Conservation (phyloP, 2,329 filamentous ascomycete genomes). For the Pezicula carpinea region DNA sequence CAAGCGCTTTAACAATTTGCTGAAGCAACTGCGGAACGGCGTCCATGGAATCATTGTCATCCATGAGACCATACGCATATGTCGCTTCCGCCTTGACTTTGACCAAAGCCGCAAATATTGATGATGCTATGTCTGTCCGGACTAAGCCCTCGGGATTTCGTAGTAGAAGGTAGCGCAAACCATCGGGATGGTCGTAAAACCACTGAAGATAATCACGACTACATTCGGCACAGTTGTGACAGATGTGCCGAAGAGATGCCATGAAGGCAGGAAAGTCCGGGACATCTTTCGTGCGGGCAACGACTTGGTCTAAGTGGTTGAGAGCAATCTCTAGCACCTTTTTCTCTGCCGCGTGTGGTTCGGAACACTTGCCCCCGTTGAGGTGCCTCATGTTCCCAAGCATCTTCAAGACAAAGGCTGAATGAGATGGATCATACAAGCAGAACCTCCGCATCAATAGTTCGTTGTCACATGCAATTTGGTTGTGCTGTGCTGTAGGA, state of each 20-base stretch:
- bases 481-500: conserved; percentile 42
- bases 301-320: conserved; percentile 70
- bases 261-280: conserved; percentile 57
- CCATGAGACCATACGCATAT: conserved; percentile 38
- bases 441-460: conserved; percentile 71
- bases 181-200: conserved; percentile 48
- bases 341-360: conserved; percentile 42
- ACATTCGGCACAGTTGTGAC: conserved; percentile 47
- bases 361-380: conserved; percentile 43
- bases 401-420: conserved; percentile 59
- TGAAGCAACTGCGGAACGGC: conserved; percentile 27
- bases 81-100: conserved; percentile 47
- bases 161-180: conserved; percentile 62
- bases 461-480: conserved; percentile 70
- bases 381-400: conserved; percentile 51
- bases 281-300: conserved; percentile 65
- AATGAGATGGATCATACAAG: conserved; percentile 69
- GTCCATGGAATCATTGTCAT: conserved; percentile 24
- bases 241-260: conserved; percentile 44
- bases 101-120: conserved; percentile 48
- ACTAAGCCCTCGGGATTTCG: conserved; percentile 52
- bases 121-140: conserved; percentile 45
- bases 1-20: conserved; percentile 41
- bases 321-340: conserved; percentile 51
- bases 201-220: conserved; percentile 58